Evolutionary conservation across 169 alveolate species (phyloP), one percentile per base, ranked within the genome.

Genomic region (Cryptosporidium andersoni): DNA sequence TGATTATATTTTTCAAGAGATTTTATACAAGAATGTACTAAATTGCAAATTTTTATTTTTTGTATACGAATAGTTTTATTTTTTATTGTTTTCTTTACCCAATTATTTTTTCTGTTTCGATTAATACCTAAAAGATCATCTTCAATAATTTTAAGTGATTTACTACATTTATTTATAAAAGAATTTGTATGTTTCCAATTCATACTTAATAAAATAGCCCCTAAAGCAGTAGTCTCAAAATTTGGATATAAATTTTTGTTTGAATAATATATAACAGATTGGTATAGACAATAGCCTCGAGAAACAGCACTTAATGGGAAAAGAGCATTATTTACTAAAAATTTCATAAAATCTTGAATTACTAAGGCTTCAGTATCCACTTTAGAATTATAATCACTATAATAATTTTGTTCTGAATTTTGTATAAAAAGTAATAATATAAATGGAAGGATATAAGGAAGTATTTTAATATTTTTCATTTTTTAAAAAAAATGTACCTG

Each of bases 221-320:
- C 66, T 25, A 74, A 60, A 2, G 47, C 67, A 2, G 60, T 58
- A 12, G 62, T 62, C 49, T 74, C 85, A 37, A 58, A 58, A 49
- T 48, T 74, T 12, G 25, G 40, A 5, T 74, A 34, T 45, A 47
- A 58, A 39, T 4, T 8, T 5, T 74, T 68, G 34, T 74, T 63
- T 9, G 51, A 62, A 25, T 25, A 25, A 25, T 25, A 25, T n/a
- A 64, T 14, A 5, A 36, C 68, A 9, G 85, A 55, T 37, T 68
- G 55, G 47, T 55, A 74, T 34, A 74, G 60, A 11, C 85, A 74
- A 47, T 74, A 74, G 39, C 85, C 85, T 9, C 60, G 55, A 34
- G 60, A 55, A 36, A 74, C 60, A 14, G 74, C 85, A 16, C 60
- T 68, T 42, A 74, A 45, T 7, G 85, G 85, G 34, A 74, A 74